These are phyloP conservation scores for Talaromyces ruber DNA, from an alignment of 495 filamentous ascomycete species.

Conservation along the genomic window DNA sequence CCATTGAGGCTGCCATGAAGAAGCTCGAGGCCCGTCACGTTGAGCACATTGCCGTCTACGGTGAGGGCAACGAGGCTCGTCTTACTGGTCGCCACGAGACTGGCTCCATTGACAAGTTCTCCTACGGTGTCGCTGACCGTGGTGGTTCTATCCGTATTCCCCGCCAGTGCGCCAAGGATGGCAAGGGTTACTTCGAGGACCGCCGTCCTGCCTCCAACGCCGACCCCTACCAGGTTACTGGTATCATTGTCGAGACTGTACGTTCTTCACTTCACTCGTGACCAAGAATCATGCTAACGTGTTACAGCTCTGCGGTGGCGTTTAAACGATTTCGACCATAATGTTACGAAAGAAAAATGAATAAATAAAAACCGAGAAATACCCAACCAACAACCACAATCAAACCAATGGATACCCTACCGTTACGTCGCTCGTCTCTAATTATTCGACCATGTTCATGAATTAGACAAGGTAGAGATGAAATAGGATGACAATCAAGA, in stretches of 20 bases:
- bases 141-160: conserved; percentile 92
- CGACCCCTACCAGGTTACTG: conserved; percentile 93
- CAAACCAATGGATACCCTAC: conserved; percentile 4
- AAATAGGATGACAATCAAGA: conserved; percentile 1
- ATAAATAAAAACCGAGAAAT: conserved; percentile 1
- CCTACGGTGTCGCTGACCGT: conserved; percentile 92
- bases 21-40: conserved; percentile 81
- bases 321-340: conserved; percentile 17
- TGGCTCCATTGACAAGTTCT: conserved; percentile 86
- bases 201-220: conserved; percentile 90
- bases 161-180: conserved; percentile 79
- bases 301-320: conserved; percentile 32
- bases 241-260: conserved; percentile 79
- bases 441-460: neutral
- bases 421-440: neutral
- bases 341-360: neutral
- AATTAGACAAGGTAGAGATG: conserved; percentile 3
- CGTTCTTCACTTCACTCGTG: conserved; percentile 1
- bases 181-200: conserved; percentile 98
- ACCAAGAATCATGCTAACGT: conserved; percentile 3
- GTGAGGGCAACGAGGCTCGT: conserved; percentile 85
- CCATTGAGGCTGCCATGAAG: conserved; percentile 77
- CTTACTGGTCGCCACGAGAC: conserved; percentile 97
- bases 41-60: conserved; percentile 97
- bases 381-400: neutral